Base-by-base conservation (phyloP, 352 stramenopile genomes). In the Pythium insidiosum region DNA sequence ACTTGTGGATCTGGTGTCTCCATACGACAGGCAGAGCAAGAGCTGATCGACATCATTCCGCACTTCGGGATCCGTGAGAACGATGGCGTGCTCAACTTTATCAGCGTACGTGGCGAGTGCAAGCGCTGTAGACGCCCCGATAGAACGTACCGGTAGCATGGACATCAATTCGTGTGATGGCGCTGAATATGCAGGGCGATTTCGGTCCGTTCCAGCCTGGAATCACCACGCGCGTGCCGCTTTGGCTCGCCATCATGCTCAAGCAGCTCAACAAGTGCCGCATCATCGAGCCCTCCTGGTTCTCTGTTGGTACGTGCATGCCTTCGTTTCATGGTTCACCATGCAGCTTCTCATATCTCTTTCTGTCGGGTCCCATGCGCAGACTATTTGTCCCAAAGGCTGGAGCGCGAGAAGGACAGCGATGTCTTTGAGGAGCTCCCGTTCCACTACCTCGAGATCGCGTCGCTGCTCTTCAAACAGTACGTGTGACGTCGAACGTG, bases 211-310 rank as follows among this genome's bases (percentile, higher is more conserved):
- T 95, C 47, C 73, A 91, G 50, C 74, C 82, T 5, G 79, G 83
- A 12, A 93, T 89, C 36, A 85, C 68, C 28, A 80, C 73, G 43
- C 66, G 88, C 26, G 84, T 94, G 33, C 82, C 84, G 31, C 54
- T 95, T 16, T 95, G 84, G 84, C 76, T 95, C n/a, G 84, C 84
- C 24, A 71, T 95, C 16, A 84, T 88, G 70, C 78, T 95, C 25
- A 88, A 89, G 35, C 76, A 95, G 53, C 69, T 90, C 36, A 73
- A 94, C 66, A 91, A 92, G 56, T 94, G 82, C 42, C 76, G 78
- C 20, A 86, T 95, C 50, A 53, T 93, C 23, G 63, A 73, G 24
- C 84, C 84, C 13, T 61, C 67, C 5, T 95, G 84, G 84, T 76
- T 95, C 45, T 86, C 73, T 7, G 73, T 88, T 20, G 83, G 79